Conservation (phyloP, 352 stramenopile genomes). For the Globisporangium cystogenes region DNA sequence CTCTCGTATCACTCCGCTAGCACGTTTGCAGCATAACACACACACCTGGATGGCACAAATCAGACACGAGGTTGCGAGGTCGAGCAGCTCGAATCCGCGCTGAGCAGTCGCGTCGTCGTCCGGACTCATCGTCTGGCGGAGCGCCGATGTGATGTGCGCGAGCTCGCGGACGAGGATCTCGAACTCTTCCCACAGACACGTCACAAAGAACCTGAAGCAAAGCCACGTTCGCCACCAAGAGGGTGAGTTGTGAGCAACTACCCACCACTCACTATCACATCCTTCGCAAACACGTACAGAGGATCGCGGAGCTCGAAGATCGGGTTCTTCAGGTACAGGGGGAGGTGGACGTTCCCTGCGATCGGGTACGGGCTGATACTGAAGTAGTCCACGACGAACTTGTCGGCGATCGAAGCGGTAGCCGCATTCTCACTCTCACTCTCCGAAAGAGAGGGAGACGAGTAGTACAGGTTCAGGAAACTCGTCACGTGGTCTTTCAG, state of each 20-base stretch:
- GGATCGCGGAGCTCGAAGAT: slow-evolving; percentile 91
- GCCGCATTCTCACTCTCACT: slow-evolving; percentile 27
- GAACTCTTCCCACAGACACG: slow-evolving; percentile 75
- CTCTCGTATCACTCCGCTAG: no score
- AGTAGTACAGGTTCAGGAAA: slow-evolving; percentile 81
- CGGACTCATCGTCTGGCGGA: slow-evolving; percentile 55
- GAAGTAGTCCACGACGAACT: slow-evolving; percentile 72
- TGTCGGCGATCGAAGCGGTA: slow-evolving; percentile 33
- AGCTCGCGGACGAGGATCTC: slow-evolving; percentile 68
- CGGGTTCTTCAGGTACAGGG: slow-evolving; percentile 91
- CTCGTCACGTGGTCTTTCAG: slow-evolving; percentile 63
- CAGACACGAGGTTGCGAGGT: slow-evolving; percentile 75
- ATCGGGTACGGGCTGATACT: slow-evolving; percentile 62
- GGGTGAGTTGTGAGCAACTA: neutral
- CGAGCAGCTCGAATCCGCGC: slow-evolving; percentile 57
- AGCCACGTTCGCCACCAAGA: neutral
- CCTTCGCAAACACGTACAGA: slow-evolving; percentile 29
- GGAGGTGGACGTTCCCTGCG: slow-evolving; percentile 89
- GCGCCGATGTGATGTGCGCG: slow-evolving; percentile 51
- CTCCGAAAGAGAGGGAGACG: slow-evolving; percentile 37
- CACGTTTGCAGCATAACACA: neutral
- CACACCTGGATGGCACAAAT: slow-evolving; percentile 68
- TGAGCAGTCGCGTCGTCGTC: slow-evolving; percentile 62
- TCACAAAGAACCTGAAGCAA: slow-evolving; percentile 58
- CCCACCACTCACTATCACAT: neutral